Evolutionary conservation across 2,329 filamentous ascomycete genomes (phyloP).

Genomic region (Nakataea oryzae): DNA sequence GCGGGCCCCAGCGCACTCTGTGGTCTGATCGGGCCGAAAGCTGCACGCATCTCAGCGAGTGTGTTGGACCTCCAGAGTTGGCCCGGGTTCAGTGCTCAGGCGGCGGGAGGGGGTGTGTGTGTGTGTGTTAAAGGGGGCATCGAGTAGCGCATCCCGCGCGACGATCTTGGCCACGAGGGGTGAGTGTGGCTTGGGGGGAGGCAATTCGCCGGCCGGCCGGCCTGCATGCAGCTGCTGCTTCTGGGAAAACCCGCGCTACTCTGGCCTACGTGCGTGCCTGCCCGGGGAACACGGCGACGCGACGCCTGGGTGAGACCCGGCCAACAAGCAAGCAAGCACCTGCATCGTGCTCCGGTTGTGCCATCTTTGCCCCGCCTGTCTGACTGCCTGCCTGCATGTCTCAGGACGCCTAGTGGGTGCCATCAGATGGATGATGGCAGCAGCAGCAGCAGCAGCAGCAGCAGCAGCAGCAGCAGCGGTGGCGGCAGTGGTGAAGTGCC

Average conservation of each 20-base stretch:
- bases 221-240: neutral
- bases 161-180: neutral
- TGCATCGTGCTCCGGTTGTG: too few species aligned
- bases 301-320: neutral
- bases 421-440: neutral
- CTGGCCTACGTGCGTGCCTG: too few species aligned
- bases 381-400: neutral
- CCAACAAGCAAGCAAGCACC: neutral
- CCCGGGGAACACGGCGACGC: neutral
- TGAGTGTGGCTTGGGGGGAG: neutral
- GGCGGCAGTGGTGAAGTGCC: too few species aligned
- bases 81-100: neutral
- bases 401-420: neutral
- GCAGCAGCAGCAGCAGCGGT: too few species aligned
- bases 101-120: neutral
- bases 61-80: neutral
- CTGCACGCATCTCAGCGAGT: neutral
- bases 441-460: too few species aligned
- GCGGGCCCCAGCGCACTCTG: neutral
- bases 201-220: neutral
- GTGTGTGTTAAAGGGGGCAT: too few species aligned
- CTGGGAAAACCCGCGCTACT: neutral
- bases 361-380: neutral
- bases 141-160: neutral
- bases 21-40: neutral